phyloP scores from a whole-genome alignment of 306 rosid genomes.

The Fagus crenata region DNA sequence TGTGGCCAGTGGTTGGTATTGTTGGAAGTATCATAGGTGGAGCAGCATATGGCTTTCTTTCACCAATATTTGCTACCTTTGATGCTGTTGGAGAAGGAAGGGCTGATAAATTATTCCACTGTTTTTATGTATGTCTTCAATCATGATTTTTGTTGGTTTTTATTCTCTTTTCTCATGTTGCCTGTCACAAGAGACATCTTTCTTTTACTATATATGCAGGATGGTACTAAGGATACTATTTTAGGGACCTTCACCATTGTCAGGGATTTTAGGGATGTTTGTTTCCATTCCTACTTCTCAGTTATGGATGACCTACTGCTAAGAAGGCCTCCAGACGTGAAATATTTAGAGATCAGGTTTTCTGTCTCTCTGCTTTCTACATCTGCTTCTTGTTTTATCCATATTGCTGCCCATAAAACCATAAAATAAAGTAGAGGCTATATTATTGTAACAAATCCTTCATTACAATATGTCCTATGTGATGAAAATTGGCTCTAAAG shows the following conservation, averaged over 20 bases:
- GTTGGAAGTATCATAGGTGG: constrained; percentile 81
- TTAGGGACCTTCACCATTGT: constrained; percentile 59
- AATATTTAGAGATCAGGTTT: constrained; percentile 82
- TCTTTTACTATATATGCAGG: constrained; percentile 48
- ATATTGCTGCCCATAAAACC: not conserved
- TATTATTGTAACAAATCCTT: not conserved
- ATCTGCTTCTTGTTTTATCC: not conserved
- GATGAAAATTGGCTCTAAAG: not conserved
- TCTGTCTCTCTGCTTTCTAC: constrained; percentile 12
- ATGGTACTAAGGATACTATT: constrained; percentile 77
- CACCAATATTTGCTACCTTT: constrained; percentile 79
- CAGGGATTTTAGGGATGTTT: constrained; percentile 72
- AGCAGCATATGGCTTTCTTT: constrained; percentile 68
- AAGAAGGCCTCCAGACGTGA: constrained; percentile 52
- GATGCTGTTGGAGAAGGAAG: constrained; percentile 85
- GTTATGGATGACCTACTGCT: constrained; percentile 66
- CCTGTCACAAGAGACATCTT: constrained; percentile 27
- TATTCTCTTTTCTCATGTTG: constrained; percentile 26
- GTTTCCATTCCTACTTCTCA: constrained; percentile 73
- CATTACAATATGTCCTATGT: not conserved
- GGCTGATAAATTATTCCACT: constrained; percentile 54
- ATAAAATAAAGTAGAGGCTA: not conserved
- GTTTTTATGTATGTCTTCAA: constrained; percentile 67
- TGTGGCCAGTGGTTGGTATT: constrained; percentile 73
- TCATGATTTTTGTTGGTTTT: constrained; percentile 16